Percentiles rank a stretch among this genome's conserved stretches.
Conservation (phyloP, 768 basidiomycete genomes). For the Boletus reticulatus region DNA sequence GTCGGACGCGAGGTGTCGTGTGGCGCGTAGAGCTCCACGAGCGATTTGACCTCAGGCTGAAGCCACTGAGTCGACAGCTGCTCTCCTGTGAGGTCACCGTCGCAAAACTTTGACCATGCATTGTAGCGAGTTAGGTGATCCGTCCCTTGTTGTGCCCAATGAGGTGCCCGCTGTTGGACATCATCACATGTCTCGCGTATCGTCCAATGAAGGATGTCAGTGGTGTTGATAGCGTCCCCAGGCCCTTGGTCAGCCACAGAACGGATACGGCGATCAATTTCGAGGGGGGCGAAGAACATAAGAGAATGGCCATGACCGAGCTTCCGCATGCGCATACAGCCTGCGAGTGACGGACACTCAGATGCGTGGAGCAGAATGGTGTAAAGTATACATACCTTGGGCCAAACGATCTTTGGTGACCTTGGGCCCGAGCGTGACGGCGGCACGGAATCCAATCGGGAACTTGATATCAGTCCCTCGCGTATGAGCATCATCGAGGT, state of each 20-base stretch:
- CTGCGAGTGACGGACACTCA: neutral
- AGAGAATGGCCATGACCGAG: conserved; percentile 45
- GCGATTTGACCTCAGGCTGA: conserved; percentile 36
- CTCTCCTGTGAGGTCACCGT: neutral
- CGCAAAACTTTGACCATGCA: conserved; percentile 17
- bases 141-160: conserved; percentile 44
- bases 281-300: conserved; percentile 43
- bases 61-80: conserved; percentile 32
- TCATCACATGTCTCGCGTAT: conserved; percentile 42
- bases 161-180: conserved; percentile 36
- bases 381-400: conserved; percentile 32
- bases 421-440: conserved; percentile 39
- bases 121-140: conserved; percentile 30
- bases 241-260: conserved; percentile 9
- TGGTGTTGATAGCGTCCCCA: conserved; percentile 6
- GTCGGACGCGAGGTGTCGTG: conserved; percentile 5
- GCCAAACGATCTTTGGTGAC: conserved; percentile 50
- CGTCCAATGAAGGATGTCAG: conserved; percentile 43
- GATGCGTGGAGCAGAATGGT: too few species aligned
- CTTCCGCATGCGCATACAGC: conserved; percentile 54
- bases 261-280: conserved; percentile 39
- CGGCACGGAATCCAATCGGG: conserved; percentile 32
- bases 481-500: conserved; percentile 52
- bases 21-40: conserved; percentile 35
- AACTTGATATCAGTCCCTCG: conserved; percentile 52